Evolutionary conservation across 2,329 filamentous ascomycete genomes (phyloP), one percentile per base, ranked within the genome.

Genomic region (Ilyonectria destructans): DNA sequence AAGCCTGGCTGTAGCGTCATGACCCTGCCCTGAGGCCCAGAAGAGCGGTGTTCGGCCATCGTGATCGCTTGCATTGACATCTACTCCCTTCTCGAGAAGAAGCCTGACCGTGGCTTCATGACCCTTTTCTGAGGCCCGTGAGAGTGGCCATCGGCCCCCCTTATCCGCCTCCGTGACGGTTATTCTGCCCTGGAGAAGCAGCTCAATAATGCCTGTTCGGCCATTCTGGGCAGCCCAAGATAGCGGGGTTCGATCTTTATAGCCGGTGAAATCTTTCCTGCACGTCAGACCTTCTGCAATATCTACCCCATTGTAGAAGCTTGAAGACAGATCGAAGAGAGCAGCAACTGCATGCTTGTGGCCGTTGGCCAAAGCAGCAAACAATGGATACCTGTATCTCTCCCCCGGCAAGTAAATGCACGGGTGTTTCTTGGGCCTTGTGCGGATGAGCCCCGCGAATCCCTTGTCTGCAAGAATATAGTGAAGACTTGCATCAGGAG

Each of bases 381-480:
- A 78, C 1, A 84, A 23, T 33, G 81, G 78, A 33, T 73, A 73
- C 0, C 73, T 71, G 65, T 82, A 84, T 7, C 75, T 75, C 54
- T 80, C 78, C 6, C 35, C 23, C 35, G 7, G 6, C 7, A 46
- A 26, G 17, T 58, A 2, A 26, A 79, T 60, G 37, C 67, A 74
- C 0, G 57, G 68, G 3, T 65, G 43, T 1, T 40, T 69, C 26
- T 72, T 59, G 10, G 76, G 66, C 56, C 69, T 63, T 13, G 75
- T 73, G 65, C 69, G 72, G 68, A 83, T 78, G 2, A 82, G 77
- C 2, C 69, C 71, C 13, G 65, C 48, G 26, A 72, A 63, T 0
- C 66, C 71, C 26, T 63, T 61, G 1, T 75, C 80, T 4, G 82
- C 80, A 19, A 84, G 72, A 5, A 84, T 69, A 55, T 85, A 84